A percentile compares a stretch with the other conserved stretches of the same genome.
These are phyloP conservation scores for Cladosporium sp. DNA, from an alignment of 2,329 filamentous ascomycete genomes.

Conservation along the genomic window DNA sequence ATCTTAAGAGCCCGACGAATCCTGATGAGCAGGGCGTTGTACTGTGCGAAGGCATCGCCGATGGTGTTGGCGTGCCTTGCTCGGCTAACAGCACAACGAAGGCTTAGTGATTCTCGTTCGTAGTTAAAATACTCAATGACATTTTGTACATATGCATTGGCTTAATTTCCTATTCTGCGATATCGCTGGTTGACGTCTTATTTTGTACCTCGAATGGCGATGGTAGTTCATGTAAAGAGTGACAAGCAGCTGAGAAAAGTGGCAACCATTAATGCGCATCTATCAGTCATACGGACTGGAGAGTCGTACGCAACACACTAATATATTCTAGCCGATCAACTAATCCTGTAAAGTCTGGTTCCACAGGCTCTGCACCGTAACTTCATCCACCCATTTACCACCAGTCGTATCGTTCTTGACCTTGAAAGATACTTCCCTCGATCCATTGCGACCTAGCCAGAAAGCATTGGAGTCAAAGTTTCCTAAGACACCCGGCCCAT, in stretches of 20 bases:
- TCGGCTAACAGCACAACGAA: slow-evolving; percentile 10
- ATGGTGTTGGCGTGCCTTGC: slow-evolving; percentile 38
- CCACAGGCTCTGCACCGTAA: slow-evolving; percentile 58
- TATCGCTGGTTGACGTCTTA: background rate
- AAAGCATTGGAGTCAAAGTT: slow-evolving; percentile 59
- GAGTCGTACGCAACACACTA: background rate
- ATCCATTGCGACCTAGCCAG: slow-evolving; percentile 50
- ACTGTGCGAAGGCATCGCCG: slow-evolving; percentile 53
- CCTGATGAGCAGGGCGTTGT: slow-evolving; percentile 38
- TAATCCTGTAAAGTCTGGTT: slow-evolving; percentile 41
- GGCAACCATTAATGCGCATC: background rate
- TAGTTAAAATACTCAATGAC: background rate
- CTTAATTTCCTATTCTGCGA: background rate
- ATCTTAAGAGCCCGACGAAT: slow-evolving; percentile 55
- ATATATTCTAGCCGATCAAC: background rate
- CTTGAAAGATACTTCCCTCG: slow-evolving; percentile 49
- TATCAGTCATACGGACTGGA: background rate
- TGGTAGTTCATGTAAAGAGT: background rate
- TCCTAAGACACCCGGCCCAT: slow-evolving; percentile 52
- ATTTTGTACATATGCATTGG: background rate
- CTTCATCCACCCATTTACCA: slow-evolving; percentile 49
- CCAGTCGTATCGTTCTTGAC: slow-evolving; percentile 49
- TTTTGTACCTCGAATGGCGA: background rate
- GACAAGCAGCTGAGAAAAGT: background rate
- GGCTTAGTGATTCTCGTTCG: background rate